Percentiles rank a stretch among this genome's conserved stretches.
phyloP scores from a whole-genome alignment of 495 filamentous ascomycete genomes.

The Neurospora sp. region DNA sequence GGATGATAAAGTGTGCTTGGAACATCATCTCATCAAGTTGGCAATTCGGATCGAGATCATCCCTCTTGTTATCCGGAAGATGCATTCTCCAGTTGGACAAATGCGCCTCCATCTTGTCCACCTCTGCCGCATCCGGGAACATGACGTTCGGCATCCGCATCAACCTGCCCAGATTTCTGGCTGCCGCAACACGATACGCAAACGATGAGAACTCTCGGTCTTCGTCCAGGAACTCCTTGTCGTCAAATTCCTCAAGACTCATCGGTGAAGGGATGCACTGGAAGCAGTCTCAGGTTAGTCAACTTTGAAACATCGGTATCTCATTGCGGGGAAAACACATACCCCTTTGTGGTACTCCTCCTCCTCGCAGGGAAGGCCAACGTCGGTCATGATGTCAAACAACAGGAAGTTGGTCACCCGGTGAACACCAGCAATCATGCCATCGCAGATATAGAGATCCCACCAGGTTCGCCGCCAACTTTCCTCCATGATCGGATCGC shows the following conservation, averaged over 20 bases:
- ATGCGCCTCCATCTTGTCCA: slow-evolving; percentile 56
- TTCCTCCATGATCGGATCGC: slow-evolving; percentile 48
- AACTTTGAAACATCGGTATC: neutral
- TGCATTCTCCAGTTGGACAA: slow-evolving; percentile 79
- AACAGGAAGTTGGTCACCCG: slow-evolving; percentile 47
- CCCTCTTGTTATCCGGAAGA: slow-evolving; percentile 63
- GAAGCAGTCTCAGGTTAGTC: slow-evolving; percentile 4
- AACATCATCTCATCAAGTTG: slow-evolving; percentile 84
- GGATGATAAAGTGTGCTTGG: slow-evolving; percentile 77
- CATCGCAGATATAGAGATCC: slow-evolving; percentile 77
- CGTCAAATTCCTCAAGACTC: slow-evolving; percentile 62
- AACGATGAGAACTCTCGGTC: slow-evolving; percentile 67
- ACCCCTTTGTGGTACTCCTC: slow-evolving; percentile 55
- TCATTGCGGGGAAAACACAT: slow-evolving; percentile 19
- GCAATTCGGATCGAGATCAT: slow-evolving; percentile 56
- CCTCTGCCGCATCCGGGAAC: slow-evolving; percentile 34
- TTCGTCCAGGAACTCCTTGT: slow-evolving; percentile 51
- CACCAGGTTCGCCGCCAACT: slow-evolving; percentile 84
- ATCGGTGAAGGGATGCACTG: slow-evolving; percentile 53
- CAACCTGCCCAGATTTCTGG: slow-evolving; percentile 65
- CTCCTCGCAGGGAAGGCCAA: slow-evolving; percentile 69
- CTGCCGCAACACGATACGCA: slow-evolving; percentile 65
- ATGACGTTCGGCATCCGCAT: slow-evolving; percentile 43
- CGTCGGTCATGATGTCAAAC: slow-evolving; percentile 45
- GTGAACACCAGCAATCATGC: slow-evolving; percentile 50